phyloP scores from a whole-genome alignment of 78 protist genomes.

The Isochrysis galbana region DNA sequence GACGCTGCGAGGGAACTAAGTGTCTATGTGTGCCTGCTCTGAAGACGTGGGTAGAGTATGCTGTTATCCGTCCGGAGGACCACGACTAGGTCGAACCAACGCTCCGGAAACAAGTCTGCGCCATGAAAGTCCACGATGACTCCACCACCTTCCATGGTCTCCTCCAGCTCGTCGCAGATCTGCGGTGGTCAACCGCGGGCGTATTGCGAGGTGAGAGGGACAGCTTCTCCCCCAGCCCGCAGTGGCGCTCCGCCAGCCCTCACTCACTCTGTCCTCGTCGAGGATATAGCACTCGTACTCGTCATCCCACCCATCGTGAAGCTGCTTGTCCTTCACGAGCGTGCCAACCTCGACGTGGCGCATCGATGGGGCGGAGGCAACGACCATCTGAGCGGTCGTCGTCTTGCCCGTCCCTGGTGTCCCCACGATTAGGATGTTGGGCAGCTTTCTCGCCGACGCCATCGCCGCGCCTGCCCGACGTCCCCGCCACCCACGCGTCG shows the following conservation, averaged over 20 bases:
- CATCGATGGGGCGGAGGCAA: neutral
- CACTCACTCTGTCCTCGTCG: constrained; percentile 35
- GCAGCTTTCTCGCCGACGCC: no score
- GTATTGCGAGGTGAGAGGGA: constrained; percentile 2
- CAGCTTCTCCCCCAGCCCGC: neutral
- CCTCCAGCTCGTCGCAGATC: constrained; percentile 50
- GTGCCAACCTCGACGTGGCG: constrained; percentile 30
- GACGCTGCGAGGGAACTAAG: neutral
- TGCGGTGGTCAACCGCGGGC: neutral
- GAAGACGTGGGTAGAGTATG: neutral
- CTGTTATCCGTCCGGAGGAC: constrained; percentile 46
- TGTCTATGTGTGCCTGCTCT: neutral
- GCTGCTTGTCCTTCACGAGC: constrained; percentile 24
- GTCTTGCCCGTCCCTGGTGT: constrained; percentile 62
- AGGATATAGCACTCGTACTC: constrained; percentile 34
- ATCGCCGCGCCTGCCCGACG: no score
- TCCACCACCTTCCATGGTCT: constrained; percentile 43
- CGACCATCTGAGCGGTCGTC: constrained; percentile 11
- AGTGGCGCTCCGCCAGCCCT: no score
- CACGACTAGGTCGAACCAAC: constrained; percentile 51
- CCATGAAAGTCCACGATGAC: constrained; percentile 43
- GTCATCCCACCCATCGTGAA: constrained; percentile 40
- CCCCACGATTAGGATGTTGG: constrained; percentile 55
- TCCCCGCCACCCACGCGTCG: no score
- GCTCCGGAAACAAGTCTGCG: constrained; percentile 45